Conservation (phyloP, 148 eudicot species). For the Rhododendron vialii region DNA sequence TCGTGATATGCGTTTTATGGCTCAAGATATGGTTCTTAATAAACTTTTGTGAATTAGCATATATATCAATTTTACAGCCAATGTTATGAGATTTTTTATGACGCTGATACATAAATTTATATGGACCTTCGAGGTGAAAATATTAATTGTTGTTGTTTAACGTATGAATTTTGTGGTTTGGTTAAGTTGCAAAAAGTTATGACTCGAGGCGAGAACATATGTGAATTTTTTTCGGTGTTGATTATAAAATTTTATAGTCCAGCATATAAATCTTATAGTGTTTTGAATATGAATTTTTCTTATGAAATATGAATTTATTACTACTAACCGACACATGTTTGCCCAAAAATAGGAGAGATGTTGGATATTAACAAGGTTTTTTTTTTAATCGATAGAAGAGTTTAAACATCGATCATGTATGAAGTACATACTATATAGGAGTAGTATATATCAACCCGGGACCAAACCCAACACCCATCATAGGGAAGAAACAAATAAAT, state of each 20-base stretch:
- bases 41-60: neutral
- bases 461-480: too few species aligned
- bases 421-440: too few species aligned
- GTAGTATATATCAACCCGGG: rapidly evolving
- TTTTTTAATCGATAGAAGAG: too few species aligned
- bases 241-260: neutral
- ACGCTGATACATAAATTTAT: too few species aligned
- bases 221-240: neutral
- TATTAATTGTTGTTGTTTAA: too few species aligned
- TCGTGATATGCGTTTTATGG: neutral
- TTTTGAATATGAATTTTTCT: neutral
- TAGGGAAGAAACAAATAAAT: too few species aligned
- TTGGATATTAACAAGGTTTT: too few species aligned
- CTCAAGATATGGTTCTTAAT: neutral
- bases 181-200: too few species aligned
- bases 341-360: neutral
- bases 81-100: too few species aligned
- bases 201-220: neutral
- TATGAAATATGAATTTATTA: neutral
- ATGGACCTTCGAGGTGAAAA: neutral
- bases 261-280: neutral
- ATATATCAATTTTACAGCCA: too few species aligned
- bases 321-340: neutral
- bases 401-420: too few species aligned
- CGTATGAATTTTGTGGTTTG: neutral